phyloP scores from a whole-genome alignment of 2,329 filamentous ascomycete species.

The Pestalotiopsis sp. region DNA sequence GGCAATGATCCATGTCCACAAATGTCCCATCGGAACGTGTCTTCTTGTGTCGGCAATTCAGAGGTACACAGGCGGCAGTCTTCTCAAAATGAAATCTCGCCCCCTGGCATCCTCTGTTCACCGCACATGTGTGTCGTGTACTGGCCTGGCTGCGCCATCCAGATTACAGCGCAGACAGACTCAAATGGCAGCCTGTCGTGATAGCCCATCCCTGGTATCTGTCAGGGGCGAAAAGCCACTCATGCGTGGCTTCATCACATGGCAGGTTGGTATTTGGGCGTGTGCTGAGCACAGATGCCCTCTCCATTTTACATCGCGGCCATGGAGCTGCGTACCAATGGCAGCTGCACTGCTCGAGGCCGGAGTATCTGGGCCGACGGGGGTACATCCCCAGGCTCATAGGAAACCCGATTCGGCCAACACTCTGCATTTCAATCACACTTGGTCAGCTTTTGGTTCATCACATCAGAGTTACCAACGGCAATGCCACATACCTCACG shows the following conservation, averaged over 20 bases:
- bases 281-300: neutral
- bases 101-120: neutral
- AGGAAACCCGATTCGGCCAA: slow-evolving; percentile 64
- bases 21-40: neutral
- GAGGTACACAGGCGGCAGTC: neutral
- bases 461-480: neutral
- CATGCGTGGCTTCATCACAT: neutral
- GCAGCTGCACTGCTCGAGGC: neutral
- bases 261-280: neutral
- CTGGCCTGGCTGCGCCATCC: neutral
- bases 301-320: neutral
- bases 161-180: neutral
- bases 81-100: neutral
- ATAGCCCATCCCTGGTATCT: neutral
- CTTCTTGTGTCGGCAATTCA: neutral
- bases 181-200: neutral
- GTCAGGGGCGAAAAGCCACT: neutral
- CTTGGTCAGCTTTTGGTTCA: slow-evolving; percentile 23
- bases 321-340: neutral
- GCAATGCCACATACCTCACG: slow-evolving; percentile 73
- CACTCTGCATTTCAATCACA: slow-evolving; percentile 45
- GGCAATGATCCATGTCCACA: neutral
- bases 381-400: slow-evolving; percentile 33
- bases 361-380: neutral
- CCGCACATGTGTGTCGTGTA: neutral